Conservation (phyloP, 345 rosid species). For the Linum tenue region DNA sequence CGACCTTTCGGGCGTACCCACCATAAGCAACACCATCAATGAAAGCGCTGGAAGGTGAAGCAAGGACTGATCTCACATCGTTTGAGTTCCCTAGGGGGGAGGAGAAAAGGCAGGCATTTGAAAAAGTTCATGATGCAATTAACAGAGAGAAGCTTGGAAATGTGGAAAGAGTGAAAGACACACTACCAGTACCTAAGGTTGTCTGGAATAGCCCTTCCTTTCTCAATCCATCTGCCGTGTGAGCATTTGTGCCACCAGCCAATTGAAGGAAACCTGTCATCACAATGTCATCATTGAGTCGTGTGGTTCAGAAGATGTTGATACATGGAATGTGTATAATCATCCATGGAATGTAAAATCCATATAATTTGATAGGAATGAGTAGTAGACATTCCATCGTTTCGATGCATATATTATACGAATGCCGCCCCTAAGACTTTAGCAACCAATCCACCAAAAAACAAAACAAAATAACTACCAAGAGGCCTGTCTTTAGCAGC, state of each 20-base stretch:
- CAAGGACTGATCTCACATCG: constrained; percentile 3
- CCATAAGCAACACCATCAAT: constrained; percentile 53
- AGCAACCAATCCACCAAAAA: not conserved
- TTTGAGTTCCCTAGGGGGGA: constrained; percentile 11
- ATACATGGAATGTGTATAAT: too few species aligned
- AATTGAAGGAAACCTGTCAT: constrained; percentile 46
- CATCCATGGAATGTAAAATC: too few species aligned
- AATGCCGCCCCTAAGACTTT: too few species aligned
- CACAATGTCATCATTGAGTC: not conserved
- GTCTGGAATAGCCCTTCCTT: constrained; percentile 37
- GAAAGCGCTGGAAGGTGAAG: constrained; percentile 15
- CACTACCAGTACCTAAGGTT: constrained; percentile 15
- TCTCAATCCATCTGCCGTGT: constrained; percentile 39
- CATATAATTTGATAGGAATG: too few species aligned
- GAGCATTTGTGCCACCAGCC: constrained; percentile 54
- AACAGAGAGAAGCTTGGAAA: not conserved
- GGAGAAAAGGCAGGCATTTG: not conserved
- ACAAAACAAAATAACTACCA: constrained; percentile 20
- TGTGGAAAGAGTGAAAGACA: not conserved
- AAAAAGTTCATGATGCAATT: not conserved
- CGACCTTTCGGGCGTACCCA: constrained; percentile 53
- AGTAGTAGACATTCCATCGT: too few species aligned
- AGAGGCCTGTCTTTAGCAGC: constrained; percentile 38
- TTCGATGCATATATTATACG: too few species aligned
- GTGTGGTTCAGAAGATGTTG: too few species aligned